Evolutionary conservation across 78 protist genomes (phyloP).

Genomic region (Pigoraptor vietnamica): DNA sequence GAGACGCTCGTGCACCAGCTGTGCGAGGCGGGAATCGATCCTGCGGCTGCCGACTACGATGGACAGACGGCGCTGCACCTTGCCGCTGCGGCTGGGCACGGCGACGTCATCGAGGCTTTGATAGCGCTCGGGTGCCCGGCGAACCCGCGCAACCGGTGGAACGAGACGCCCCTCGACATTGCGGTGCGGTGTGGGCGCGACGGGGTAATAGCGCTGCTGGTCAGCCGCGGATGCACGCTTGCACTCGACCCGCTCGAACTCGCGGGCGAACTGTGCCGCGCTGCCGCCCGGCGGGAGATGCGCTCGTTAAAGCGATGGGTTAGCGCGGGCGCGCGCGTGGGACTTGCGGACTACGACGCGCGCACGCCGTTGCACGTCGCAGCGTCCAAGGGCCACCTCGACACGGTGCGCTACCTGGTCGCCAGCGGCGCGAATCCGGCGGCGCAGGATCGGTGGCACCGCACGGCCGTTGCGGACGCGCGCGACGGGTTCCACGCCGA

Average conservation of each 20-base stretch:
- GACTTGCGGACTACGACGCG: neutral
- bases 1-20: neutral
- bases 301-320: neutral
- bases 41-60: conserved; percentile 36
- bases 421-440: conserved; percentile 10
- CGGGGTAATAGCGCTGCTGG: neutral
- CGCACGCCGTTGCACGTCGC: conserved; percentile 26
- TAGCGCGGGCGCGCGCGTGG: neutral
- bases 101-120: conserved; percentile 12
- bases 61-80: conserved; percentile 41
- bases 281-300: neutral
- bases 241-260: neutral
- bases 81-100: conserved; percentile 33
- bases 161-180: conserved; percentile 29
- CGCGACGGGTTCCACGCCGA: neutral
- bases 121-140: conserved; percentile 1
- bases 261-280: neutral
- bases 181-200: conserved; percentile 15
- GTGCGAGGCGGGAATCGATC: neutral
- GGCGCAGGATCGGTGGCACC: conserved; percentile 27
- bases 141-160: conserved; percentile 21
- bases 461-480: conserved; percentile 41
- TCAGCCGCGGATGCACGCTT: neutral
- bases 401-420: neutral
- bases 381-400: conserved; percentile 15